Base-by-base conservation (phyloP, 768 basidiomycete genomes). In the Tylopilus vinaceipallidus region DNA sequence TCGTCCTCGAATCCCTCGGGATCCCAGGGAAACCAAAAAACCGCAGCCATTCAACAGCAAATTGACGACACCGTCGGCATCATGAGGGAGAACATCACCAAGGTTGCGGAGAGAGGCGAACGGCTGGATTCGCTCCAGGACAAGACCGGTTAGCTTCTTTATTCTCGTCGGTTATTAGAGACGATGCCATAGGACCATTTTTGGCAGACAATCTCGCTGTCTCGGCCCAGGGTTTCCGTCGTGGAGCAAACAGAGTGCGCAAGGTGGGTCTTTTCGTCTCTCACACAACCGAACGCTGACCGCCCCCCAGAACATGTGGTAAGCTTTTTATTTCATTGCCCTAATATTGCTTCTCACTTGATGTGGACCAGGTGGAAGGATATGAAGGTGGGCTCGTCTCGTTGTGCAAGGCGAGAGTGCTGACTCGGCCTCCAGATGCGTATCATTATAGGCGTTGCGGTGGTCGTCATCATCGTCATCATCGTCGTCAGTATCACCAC, bases 151-250 rank as follows among this genome's bases (percentile, higher is more conserved):
- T 58, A 59, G 87, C 77, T 17, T 37, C n/a, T 22, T 43, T 27
- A 34, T 40, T 29, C 23, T 42, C 17, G 14, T 11, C 6, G 16
- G 36, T 24, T 14, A 13, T 13, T 34, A 3, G 4, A 20, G 16
- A 13, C 22, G 13, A 19, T 33, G 42, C 34, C 1, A n/a, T n/a
- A n/a, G n/a, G 27, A 43, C 19, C 12, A n/a, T 20, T 45, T 49
- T 44, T 38, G 16, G 44, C 59, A 97, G 97, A 99, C 72, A 97
- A 88, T 66, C 82, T 99, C 48, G 95, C 97, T 26, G 91, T 95
- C 35, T 97, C 94, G 22, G 97, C 97, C n/a, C 95, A 99, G 74
- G 93, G 94, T 23, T 99, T 99, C 83, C 86, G 94, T 54, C 81
- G 93, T 56, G 95, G 97, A 57, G 97, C 97, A 45, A 98, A 98